Conservation (phyloP, 2,329 filamentous ascomycete species). For the Parascedosporium putredinis region DNA sequence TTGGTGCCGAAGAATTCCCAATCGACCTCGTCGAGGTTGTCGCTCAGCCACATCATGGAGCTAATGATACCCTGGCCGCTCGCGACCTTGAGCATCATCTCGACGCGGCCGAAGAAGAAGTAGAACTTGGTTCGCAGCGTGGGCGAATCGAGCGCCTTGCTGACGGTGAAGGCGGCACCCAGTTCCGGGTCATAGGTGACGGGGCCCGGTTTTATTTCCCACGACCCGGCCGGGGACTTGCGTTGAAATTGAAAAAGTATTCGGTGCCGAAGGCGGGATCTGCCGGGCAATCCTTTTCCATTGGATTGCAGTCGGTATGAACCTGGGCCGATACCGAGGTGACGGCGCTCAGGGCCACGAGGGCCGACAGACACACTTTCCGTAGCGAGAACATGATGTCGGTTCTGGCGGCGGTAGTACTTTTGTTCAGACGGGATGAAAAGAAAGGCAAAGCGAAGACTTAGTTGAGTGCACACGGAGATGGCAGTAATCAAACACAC, state of each 20-base stretch:
- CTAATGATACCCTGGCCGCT: conserved; percentile 67
- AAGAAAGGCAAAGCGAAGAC: not conserved
- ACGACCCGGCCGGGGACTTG: conserved; percentile 47
- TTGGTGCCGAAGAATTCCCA: conserved; percentile 73
- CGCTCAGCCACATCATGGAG: conserved; percentile 72
- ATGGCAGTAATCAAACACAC: no score
- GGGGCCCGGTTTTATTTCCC: conserved; percentile 58
- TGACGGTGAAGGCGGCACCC: conserved; percentile 66
- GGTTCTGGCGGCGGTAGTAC: not conserved
- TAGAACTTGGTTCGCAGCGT: conserved; percentile 73
- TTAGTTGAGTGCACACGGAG: no score
- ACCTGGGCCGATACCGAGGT: conserved; percentile 57
- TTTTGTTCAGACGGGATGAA: not conserved
- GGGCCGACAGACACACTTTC: conserved; percentile 5
- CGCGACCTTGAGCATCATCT: conserved; percentile 68
- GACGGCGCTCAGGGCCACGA: conserved; percentile 26
- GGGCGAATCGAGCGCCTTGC: conserved; percentile 60
- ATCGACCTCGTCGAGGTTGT: conserved; percentile 80
- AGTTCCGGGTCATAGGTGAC: conserved; percentile 48
- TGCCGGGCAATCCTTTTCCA: conserved; percentile 57
- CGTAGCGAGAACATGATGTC: conserved; percentile 1
- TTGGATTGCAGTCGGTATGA: conserved; percentile 66
- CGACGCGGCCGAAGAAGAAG: conserved; percentile 75
- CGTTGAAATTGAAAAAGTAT: conserved; percentile 55
- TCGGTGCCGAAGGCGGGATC: conserved; percentile 60